Conservation (phyloP, 2,329 filamentous ascomycete genomes). For the Emydomyces testavorans region DNA sequence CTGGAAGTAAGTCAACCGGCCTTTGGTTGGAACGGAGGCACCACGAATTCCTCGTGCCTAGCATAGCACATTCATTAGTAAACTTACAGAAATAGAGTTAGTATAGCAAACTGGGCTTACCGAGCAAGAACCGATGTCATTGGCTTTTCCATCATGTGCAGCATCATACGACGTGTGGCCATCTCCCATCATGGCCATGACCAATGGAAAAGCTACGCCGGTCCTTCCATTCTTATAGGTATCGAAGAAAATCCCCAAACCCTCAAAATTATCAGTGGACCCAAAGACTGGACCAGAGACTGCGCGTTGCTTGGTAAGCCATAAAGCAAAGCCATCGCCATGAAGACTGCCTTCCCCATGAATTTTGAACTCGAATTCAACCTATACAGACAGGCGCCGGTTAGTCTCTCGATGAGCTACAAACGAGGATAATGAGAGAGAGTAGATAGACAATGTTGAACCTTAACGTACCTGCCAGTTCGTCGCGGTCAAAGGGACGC, state of each 20-base stretch:
- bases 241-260: slow-evolving; percentile 89
- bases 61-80: background rate
- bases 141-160: slow-evolving; percentile 82
- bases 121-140: slow-evolving; percentile 88
- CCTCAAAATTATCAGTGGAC: slow-evolving; percentile 77
- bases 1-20: slow-evolving; percentile 88
- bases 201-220: slow-evolving; percentile 87
- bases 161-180: slow-evolving; percentile 84
- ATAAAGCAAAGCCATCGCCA: slow-evolving; percentile 94
- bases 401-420: background rate
- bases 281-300: slow-evolving; percentile 77
- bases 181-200: slow-evolving; percentile 97
- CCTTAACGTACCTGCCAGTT: slow-evolving; percentile 68
- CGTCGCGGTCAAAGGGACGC: slow-evolving; percentile 87
- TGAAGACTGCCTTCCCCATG: slow-evolving; percentile 80
- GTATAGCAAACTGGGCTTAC: slow-evolving; percentile 32
- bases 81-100: background rate
- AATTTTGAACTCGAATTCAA: slow-evolving; percentile 92
- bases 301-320: slow-evolving; percentile 89
- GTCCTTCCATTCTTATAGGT: slow-evolving; percentile 99
- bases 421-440: background rate
- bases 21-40: slow-evolving; percentile 66
- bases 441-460: background rate
- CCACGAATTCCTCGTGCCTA: slow-evolving; percentile 76
- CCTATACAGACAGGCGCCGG: slow-evolving; percentile 32